phyloP scores from a whole-genome alignment of 2,329 filamentous ascomycete genomes.

The Ustulina deusta region DNA sequence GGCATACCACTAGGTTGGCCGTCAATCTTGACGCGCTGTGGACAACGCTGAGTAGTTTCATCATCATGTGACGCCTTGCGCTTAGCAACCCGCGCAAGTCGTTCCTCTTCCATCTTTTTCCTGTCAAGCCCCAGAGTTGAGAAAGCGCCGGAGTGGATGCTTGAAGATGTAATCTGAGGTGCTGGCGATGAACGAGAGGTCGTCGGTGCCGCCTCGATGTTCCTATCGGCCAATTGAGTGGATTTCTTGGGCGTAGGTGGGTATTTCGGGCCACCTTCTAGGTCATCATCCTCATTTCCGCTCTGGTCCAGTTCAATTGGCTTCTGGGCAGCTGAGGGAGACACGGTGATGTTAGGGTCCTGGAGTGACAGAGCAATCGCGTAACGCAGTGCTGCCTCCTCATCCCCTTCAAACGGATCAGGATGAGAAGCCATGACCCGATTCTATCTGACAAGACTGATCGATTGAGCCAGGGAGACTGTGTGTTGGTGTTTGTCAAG shows the following conservation, averaged over 20 bases:
- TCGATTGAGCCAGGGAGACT: background rate
- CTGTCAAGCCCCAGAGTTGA: conserved; percentile 72
- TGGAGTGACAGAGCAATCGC: conserved; percentile 71
- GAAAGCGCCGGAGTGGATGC: conserved; percentile 27
- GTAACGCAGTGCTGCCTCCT: conserved; percentile 70
- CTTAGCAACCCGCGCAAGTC: conserved; percentile 77
- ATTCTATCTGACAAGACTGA: background rate
- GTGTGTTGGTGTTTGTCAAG: background rate
- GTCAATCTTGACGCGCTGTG: conserved; percentile 41
- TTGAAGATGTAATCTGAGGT: background rate
- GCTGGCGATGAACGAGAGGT: conserved; percentile 4
- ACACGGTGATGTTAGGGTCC: conserved; percentile 39
- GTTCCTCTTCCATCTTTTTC: conserved; percentile 86
- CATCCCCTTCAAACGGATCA: conserved; percentile 54
- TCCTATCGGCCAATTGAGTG: conserved; percentile 12
- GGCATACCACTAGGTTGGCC: background rate
- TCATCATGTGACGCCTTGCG: conserved; percentile 57
- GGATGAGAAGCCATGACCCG: conserved; percentile 42
- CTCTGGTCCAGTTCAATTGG: conserved; percentile 52
- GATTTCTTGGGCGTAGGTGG: conserved; percentile 43
- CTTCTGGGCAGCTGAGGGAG: conserved; percentile 39
- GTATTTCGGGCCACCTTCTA: conserved; percentile 44
- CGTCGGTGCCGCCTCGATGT: conserved; percentile 25
- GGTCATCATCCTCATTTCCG: conserved; percentile 49
- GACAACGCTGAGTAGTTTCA: conserved; percentile 30